Conservation (phyloP, 306 rosid species). For the Hippophae tibetana region DNA sequence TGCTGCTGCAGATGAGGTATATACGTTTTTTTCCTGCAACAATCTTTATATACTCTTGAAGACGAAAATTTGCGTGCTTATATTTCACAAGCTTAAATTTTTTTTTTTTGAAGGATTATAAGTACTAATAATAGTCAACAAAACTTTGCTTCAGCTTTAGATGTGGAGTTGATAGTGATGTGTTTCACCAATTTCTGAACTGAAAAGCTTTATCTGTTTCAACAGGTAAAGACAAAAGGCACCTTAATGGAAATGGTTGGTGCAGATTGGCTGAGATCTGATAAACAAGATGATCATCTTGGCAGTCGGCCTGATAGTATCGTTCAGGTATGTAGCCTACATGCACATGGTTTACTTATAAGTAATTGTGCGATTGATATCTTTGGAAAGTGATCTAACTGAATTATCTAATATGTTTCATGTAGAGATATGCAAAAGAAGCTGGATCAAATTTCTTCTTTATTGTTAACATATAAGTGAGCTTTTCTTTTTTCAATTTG, state of each 20-base stretch:
- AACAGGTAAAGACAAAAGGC: slow-evolving; percentile 57
- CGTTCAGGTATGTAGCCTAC: slow-evolving; percentile 37
- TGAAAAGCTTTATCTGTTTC: slow-evolving; percentile 7
- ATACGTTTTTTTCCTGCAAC: not conserved
- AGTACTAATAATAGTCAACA: not conserved
- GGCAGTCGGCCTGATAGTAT: slow-evolving; percentile 58
- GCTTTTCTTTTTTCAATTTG: slow-evolving; percentile 14
- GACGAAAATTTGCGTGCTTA: too few species aligned
- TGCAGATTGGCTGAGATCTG: slow-evolving; percentile 69
- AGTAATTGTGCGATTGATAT: not conserved
- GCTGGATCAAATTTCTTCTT: slow-evolving; percentile 79
- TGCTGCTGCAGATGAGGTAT: slow-evolving; percentile 44
- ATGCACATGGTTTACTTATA: not conserved
- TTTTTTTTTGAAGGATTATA: too few species aligned
- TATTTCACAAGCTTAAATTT: too few species aligned
- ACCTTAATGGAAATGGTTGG: slow-evolving; percentile 73
- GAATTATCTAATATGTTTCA: slow-evolving; percentile 7
- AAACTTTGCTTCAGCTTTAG: not conserved
- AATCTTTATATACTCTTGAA: not conserved
- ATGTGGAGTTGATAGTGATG: not conserved
- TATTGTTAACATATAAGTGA: slow-evolving; percentile 68
- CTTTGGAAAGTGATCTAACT: slow-evolving; percentile 1
- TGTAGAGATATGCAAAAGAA: slow-evolving; percentile 56
- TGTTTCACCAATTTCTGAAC: not conserved
- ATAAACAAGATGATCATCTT: slow-evolving; percentile 59